Conservation (phyloP, 2,329 filamentous ascomycete species). For the Alternaria arbusti region DNA sequence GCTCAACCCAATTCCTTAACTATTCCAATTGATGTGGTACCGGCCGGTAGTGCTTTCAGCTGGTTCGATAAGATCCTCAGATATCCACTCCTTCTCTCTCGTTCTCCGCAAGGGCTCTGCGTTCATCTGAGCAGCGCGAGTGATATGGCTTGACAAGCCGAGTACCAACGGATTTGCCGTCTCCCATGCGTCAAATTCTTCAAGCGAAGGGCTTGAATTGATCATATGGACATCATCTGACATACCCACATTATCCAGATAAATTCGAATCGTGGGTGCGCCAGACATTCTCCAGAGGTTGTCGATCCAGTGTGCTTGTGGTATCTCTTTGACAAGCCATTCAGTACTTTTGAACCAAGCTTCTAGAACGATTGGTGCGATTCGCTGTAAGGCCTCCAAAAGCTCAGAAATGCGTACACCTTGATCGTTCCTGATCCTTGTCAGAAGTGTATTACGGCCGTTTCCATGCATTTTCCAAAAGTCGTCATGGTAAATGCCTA, state of each 20-base stretch:
- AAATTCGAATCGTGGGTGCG: not conserved
- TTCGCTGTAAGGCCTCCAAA: rapidly evolving
- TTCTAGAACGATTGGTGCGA: too few species aligned
- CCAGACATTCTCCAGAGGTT: not conserved
- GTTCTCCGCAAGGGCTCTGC: not conserved
- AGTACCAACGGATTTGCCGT: not conserved
- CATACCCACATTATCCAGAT: not conserved
- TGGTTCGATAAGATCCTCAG: not conserved
- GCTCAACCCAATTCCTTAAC: too few species aligned
- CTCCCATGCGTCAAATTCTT: too few species aligned
- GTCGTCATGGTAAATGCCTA: not conserved
- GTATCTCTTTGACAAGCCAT: not conserved
- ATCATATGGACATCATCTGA: not conserved
- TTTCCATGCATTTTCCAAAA: not conserved
- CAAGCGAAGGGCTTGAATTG: too few species aligned
- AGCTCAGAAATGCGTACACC: not conserved
- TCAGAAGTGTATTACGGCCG: not conserved
- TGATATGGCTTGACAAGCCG: not conserved
- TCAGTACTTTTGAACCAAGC: too few species aligned
- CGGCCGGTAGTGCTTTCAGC: not conserved
- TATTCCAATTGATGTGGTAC: not conserved
- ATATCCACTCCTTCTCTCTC: not conserved
- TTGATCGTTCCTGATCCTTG: not conserved
- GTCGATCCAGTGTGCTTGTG: not conserved
- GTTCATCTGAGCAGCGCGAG: not conserved